Base-by-base conservation (phyloP, 2,329 filamentous ascomycete genomes). In the Orbilia oligospora region DNA sequence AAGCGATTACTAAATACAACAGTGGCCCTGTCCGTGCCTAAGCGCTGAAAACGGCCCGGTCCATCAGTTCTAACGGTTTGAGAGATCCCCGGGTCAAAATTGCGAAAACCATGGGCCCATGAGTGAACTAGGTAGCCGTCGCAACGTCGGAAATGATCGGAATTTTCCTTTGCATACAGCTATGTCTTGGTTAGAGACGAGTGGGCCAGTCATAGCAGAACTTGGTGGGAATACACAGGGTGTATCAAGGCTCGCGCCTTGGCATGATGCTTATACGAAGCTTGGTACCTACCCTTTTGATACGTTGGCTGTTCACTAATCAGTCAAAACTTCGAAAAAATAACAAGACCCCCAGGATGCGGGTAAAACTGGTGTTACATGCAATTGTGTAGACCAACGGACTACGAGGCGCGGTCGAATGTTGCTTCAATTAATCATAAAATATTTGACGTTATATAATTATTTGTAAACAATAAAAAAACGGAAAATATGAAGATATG, bases 221-320 rank as follows among this genome's bases (percentile, higher is more conserved):
- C 49, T 53, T 30, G 49, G 24, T 33, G 22, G 49, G 24, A 53
- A 33, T 53, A 30, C 24, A 12, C 49, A 53, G 49, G 49, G 49
- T 53, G 49, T 53, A n/a, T 53, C 3, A 53, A 53, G 49, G 22
- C 49, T 27, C 48, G 49, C 49, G 49, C 49, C 49, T 53, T 53
- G 49, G 49, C 49, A 53, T n/a, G 4, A 53, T 53, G 49, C 24
- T 53, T 53, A 53, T 53, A 53, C 49, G 49, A 53, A 53, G 49
- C 49, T 27, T 53, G 22, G 49, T 53, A 53, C 49, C 49, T 53
- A 53, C 49, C 49, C n/a, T n/a, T 53, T 53, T 30, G 24, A 53
- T 14, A 53, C 49, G 3, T 53, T 22, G 49, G 49, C 6, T 53
- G 22, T 30, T 53, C 49, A 53, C 22, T 53, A 5, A 30, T 27